phyloP scores from a whole-genome alignment of 192 early-diverging fungal genomes.

The Coemansia sp. region DNA sequence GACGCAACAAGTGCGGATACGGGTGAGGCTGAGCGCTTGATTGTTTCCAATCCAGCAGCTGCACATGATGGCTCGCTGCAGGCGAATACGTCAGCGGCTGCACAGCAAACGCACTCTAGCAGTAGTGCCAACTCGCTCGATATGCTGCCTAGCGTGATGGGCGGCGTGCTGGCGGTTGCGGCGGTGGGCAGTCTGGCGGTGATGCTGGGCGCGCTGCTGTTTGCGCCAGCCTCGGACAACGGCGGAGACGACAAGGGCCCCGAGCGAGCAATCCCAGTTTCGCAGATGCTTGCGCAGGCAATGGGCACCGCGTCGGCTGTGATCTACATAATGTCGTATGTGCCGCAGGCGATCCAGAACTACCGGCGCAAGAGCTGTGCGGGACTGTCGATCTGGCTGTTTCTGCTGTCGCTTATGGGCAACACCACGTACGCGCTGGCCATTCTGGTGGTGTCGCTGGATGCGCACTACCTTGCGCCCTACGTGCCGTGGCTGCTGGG shows the following conservation, averaged over 20 bases:
- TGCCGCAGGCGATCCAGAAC: conserved; percentile 85
- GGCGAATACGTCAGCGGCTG: neutral
- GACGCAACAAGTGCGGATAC: neutral
- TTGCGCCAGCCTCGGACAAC: neutral
- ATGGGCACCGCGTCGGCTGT: conserved; percentile 46
- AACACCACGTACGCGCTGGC: conserved; percentile 68
- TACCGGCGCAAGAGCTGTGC: conserved; percentile 69
- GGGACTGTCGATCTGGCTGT: conserved; percentile 80
- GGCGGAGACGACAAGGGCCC: neutral
- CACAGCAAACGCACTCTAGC: neutral
- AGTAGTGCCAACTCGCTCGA: neutral
- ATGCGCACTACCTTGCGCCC: conserved; percentile 62
- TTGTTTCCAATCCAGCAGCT: neutral
- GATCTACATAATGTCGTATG: conserved; percentile 59
- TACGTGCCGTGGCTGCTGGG: conserved; percentile 79
- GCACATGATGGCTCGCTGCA: conserved; percentile 1
- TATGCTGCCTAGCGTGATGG: conserved; percentile 17
- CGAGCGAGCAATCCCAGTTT: conserved; percentile 11
- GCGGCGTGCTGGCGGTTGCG: conserved; percentile 27
- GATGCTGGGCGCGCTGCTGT: conserved; percentile 27
- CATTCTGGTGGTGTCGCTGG: conserved; percentile 74
- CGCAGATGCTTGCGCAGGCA: conserved; percentile 43
- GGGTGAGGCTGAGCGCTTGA: neutral
- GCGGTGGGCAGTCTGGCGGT: conserved; percentile 29
- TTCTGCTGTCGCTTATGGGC: conserved; percentile 74